A percentile compares a stretch with the other conserved stretches of the same genome.
These are phyloP conservation scores for Brassica balearica DNA, from an alignment of 441 rosid genomes.

Conservation along the genomic window DNA sequence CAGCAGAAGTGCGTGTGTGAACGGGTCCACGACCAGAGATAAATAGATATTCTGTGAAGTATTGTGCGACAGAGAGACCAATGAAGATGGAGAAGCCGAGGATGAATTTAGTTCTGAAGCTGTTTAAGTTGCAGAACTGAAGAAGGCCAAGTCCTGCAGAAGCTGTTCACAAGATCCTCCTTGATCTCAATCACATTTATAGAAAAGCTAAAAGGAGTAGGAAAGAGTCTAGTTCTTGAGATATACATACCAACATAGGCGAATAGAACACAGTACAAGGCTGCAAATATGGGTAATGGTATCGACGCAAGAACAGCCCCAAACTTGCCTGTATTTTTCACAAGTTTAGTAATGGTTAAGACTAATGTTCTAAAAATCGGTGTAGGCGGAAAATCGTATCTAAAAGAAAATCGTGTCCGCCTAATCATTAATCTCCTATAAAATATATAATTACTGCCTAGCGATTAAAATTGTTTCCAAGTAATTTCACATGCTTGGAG, in stretches of 20 bases:
- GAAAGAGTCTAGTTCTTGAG: constrained; percentile 7
- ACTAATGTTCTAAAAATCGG: no score
- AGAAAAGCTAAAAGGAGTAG: not conserved
- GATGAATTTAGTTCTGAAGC: constrained; percentile 81
- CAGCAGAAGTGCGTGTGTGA: constrained; percentile 62
- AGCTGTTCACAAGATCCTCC: constrained; percentile 50
- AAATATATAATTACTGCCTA: no score
- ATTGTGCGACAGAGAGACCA: constrained; percentile 77
- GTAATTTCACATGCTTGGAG: not conserved
- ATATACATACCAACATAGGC: constrained; percentile 76
- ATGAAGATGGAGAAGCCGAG: constrained; percentile 79
- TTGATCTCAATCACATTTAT: constrained; percentile 1
- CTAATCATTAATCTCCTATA: no score
- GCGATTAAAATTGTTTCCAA: no score
- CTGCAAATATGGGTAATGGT: constrained; percentile 84
- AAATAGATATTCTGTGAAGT: constrained; percentile 63
- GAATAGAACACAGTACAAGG: constrained; percentile 77
- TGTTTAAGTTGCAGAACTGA: constrained; percentile 82
- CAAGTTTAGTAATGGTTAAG: not conserved
- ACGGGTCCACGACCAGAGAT: constrained; percentile 66
- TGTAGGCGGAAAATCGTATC: no score
- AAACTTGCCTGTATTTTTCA: constrained; percentile 66
- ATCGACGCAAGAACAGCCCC: constrained; percentile 88
- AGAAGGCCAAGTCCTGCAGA: constrained; percentile 76
- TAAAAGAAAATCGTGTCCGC: no score